Percentiles rank a stretch among this genome's conserved stretches.
Conservation (phyloP, 768 basidiomycete genomes). For the Termitomyces sp. region DNA sequence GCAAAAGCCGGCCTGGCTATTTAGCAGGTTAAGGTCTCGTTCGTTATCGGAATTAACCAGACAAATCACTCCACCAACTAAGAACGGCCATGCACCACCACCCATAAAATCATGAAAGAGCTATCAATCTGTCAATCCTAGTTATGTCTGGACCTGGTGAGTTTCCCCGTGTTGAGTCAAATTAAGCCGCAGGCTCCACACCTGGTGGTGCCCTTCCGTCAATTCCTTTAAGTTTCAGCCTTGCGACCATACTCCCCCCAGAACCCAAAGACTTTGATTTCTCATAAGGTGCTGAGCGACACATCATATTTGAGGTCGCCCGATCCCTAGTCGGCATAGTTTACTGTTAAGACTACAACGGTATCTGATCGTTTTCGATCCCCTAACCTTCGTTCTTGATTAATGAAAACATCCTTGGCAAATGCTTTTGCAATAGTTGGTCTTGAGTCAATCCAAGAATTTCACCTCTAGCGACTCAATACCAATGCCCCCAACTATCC, state of each 20-base stretch:
- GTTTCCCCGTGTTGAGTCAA: not conserved
- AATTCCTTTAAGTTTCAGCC: slow-evolving; percentile 81
- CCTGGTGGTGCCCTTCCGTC: slow-evolving; percentile 80
- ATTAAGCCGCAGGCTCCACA: slow-evolving; percentile 35
- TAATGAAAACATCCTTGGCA: not conserved
- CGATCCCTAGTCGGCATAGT: not conserved
- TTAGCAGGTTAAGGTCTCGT: not conserved
- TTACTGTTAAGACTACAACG: not conserved
- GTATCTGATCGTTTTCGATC: not conserved
- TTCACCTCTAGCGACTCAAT: not conserved
- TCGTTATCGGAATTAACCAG: not conserved
- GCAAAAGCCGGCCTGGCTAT: not conserved
- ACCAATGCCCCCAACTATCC: not conserved
- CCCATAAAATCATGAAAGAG: not conserved
- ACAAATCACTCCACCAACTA: not conserved
- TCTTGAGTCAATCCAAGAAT: not conserved
- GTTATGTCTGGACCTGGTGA: not conserved
- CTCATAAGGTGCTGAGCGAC: slow-evolving; percentile 76
- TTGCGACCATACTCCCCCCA: slow-evolving; percentile 44
- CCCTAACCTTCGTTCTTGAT: not conserved
- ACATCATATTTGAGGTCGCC: not conserved
- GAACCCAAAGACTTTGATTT: slow-evolving; percentile 89
- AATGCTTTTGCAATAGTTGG: not conserved
- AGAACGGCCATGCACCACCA: not conserved
- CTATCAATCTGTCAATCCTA: not conserved